phyloP scores from a whole-genome alignment of 106 monocot species.

The Dendrobium chrysotoxum region DNA sequence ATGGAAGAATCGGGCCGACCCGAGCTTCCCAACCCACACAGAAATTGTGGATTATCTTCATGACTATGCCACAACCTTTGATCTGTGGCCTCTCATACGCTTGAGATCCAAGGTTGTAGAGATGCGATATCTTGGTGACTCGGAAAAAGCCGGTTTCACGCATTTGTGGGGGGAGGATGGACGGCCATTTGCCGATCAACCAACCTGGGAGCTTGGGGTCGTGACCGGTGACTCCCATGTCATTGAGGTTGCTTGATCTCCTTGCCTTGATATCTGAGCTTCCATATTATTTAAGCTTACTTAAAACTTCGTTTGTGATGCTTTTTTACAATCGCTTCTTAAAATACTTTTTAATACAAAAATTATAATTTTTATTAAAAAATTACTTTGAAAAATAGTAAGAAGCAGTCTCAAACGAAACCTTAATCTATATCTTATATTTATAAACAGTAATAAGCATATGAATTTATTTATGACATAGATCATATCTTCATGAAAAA shows the following conservation, averaged over 20 bases:
- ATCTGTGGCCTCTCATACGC: constrained; percentile 45
- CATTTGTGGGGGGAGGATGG: constrained; percentile 40
- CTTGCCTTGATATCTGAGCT: no score
- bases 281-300: no score
- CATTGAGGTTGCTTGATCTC: constrained; percentile 23
- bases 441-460: no score
- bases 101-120: constrained; percentile 49
- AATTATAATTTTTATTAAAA: no score
- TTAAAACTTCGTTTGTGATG: no score
- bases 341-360: no score
- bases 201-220: constrained; percentile 72
- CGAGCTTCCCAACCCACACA: constrained; percentile 48
- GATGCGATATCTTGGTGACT: constrained; percentile 40
- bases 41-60: constrained; percentile 75
- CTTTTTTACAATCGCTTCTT: no score
- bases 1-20: constrained; percentile 55
- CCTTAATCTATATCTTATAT: no score
- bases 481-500: no score
- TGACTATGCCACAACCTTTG: constrained; percentile 66
- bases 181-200: constrained; percentile 33
- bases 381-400: no score
- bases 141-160: constrained; percentile 28
- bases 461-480: no score
- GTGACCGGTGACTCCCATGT: constrained; percentile 26
- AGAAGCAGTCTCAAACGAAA: no score